These are phyloP conservation scores for Syzygium grande DNA, from an alignment of 345 rosid genomes.

Conservation along the genomic window DNA sequence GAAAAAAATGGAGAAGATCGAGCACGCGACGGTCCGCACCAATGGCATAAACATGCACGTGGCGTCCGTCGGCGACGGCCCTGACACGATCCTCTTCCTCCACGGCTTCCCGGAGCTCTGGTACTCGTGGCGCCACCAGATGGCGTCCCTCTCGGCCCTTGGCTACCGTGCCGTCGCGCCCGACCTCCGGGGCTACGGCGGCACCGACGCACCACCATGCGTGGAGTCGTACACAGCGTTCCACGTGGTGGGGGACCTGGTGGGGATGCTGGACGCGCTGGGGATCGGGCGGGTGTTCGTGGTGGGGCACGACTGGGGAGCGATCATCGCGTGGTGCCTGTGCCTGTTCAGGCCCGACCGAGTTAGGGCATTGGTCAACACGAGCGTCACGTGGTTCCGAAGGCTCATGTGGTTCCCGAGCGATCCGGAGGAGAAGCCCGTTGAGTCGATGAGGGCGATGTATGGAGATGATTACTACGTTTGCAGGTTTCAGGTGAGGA, in stretches of 20 bases:
- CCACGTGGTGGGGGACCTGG: slow-evolving; percentile 22
- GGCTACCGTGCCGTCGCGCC: slow-evolving; percentile 72
- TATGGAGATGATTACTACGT: slow-evolving; percentile 63
- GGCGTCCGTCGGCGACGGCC: slow-evolving; percentile 53
- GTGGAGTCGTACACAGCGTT: slow-evolving; percentile 25
- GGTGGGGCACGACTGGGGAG: slow-evolving; percentile 83
- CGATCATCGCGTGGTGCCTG: slow-evolving; percentile 48
- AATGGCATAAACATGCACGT: slow-evolving; percentile 67
- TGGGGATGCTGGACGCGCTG: slow-evolving; percentile 20
- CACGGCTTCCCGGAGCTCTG: slow-evolving; percentile 76
- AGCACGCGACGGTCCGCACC: slow-evolving; percentile 42
- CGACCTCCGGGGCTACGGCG: slow-evolving; percentile 70
- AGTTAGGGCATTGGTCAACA: slow-evolving; percentile 56
- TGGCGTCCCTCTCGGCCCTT: slow-evolving; percentile 37
- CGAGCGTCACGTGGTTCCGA: slow-evolving; percentile 24
- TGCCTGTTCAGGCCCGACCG: slow-evolving; percentile 59
- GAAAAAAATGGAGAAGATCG: slow-evolving; percentile 46
- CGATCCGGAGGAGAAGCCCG: slow-evolving; percentile 30
- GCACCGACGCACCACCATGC: slow-evolving; percentile 47
- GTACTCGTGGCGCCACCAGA: slow-evolving; percentile 75
- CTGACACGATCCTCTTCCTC: slow-evolving; percentile 44
- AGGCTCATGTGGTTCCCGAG: slow-evolving; percentile 19
- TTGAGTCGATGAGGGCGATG: slow-evolving; percentile 27
- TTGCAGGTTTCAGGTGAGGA: slow-evolving; percentile 66
- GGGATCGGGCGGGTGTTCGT: slow-evolving; percentile 40